phyloP scores from a whole-genome alignment of 2,329 filamentous ascomycete genomes.

The Penicillium sp. region DNA sequence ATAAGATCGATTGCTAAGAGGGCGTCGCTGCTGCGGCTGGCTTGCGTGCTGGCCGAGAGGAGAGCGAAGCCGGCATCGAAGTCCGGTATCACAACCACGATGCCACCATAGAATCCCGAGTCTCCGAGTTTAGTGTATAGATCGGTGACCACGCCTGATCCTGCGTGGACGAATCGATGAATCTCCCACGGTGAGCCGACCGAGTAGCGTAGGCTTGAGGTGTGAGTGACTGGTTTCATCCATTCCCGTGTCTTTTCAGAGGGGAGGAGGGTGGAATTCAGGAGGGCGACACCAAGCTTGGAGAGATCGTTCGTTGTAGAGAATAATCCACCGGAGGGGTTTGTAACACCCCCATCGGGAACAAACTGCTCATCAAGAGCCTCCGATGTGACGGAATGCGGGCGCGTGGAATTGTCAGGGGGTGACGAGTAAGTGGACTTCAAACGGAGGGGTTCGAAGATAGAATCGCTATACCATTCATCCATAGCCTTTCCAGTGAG shows the following conservation, averaged over 20 bases:
- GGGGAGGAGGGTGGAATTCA: conserved; percentile 39
- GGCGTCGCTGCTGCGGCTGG: conserved; percentile 8
- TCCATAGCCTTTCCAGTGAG: conserved; percentile 44
- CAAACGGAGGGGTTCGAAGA: conserved; percentile 49
- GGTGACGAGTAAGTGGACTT: conserved; percentile 40
- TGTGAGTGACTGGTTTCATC: conserved; percentile 45
- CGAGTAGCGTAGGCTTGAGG: conserved; percentile 41
- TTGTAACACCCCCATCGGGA: conserved; percentile 13
- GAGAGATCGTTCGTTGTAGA: conserved; percentile 42
- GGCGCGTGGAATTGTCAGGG: conserved; percentile 28
- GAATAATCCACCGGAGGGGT: conserved; percentile 21
- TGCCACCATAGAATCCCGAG: conserved; percentile 41
- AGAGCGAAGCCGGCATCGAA: conserved; percentile 46
- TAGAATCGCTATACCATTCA: conserved; percentile 41
- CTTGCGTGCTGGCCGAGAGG: conserved; percentile 35
- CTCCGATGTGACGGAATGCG: conserved; percentile 17
- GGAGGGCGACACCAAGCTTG: conserved; percentile 33
- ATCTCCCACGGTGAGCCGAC: conserved; percentile 47
- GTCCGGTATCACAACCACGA: conserved; percentile 46
- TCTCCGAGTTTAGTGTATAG: conserved; percentile 48
- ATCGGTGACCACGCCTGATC: conserved; percentile 25
- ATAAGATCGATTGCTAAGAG: conserved; percentile 29
- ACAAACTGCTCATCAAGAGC: background rate
- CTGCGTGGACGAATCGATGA: conserved; percentile 34
- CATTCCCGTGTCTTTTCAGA: conserved; percentile 38